Evolutionary conservation across 345 rosid species (phyloP), one percentile per base, ranked within the genome.

Genomic region (Cochlearia excelsa): DNA sequence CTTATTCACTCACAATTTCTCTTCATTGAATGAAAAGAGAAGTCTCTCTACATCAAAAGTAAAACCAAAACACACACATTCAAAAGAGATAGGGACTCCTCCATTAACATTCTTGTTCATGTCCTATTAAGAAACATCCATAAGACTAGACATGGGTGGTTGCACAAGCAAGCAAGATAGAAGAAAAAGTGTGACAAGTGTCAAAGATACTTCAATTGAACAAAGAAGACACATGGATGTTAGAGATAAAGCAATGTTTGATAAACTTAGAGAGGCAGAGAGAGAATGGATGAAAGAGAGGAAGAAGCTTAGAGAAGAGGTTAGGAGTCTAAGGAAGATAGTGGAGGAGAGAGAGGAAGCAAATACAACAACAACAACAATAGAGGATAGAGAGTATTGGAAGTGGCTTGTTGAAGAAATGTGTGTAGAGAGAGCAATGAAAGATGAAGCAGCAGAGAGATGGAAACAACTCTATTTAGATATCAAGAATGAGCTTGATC

Each of bases 391-490:
- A 44, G 75, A 70, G 54, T 59, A 73, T 2, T 81, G 82, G 78
- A 68, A 61, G 30, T 48, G 79, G 59, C 11, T 73, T 39, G 66
- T 82, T 59, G 88, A 78, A 73, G 83, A 74, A 56, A 79, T 79
- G 84, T 75, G 71, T 63, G 80, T 81, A 61, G 97, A 86, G 69
- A 84, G 89, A 55, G 79, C 79, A 5, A 63, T 82, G 72, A 54
- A 85, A 48, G 89, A 89, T 63, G 86, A 86, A 61, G 83, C 91
- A 29, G 87, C 80, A 38, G 89, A 84, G 69, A 89, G 81, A 61
- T 89, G 97, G 97, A 89, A 89, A 77, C 84, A 72, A 50, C 86
- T 89, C 38, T 86, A 89, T 55, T 84, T 84, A 68, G 82, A 89
- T 59, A 86, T 89, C 78, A 89, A 81, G 76, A 74, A 63, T 27